Percentiles rank a stretch among this genome's conserved stretches.
phyloP scores from a whole-genome alignment of 768 basidiomycete species.

The Mycena galericulata region DNA sequence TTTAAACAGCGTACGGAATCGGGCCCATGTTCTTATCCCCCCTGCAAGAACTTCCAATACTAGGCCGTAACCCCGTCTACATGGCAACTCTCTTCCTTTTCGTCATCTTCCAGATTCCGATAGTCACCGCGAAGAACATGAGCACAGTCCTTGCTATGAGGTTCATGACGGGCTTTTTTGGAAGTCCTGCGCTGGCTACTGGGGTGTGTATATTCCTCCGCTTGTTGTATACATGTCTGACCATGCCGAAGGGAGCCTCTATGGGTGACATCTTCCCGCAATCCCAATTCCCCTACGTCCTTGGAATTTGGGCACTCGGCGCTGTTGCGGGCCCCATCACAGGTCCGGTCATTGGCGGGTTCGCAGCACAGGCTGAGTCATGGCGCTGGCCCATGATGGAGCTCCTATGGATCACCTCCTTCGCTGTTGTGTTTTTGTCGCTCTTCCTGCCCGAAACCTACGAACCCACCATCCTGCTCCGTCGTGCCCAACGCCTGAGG shows the following conservation, averaged over 20 bases:
- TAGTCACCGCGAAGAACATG: slow-evolving; percentile 45
- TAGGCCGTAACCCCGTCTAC: slow-evolving; percentile 25
- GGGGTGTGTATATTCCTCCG: slow-evolving; percentile 27
- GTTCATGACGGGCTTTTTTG: slow-evolving; percentile 49
- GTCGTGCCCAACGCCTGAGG: slow-evolving; percentile 44
- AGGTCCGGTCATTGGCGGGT: slow-evolving; percentile 21
- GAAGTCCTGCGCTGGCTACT: slow-evolving; percentile 48
- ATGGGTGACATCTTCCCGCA: slow-evolving; percentile 21
- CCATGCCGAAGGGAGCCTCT: slow-evolving; percentile 4
- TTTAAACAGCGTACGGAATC: slow-evolving; percentile 27
- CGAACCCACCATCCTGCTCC: slow-evolving; percentile 42
- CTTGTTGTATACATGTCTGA: background rate
- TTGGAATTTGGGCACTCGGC: slow-evolving; percentile 25
- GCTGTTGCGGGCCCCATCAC: slow-evolving; percentile 35
- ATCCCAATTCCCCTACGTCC: slow-evolving; percentile 15
- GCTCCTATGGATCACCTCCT: slow-evolving; percentile 24
- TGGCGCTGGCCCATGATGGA: slow-evolving; percentile 28
- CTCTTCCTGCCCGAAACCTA: slow-evolving; percentile 47
- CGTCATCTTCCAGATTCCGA: slow-evolving; percentile 49
- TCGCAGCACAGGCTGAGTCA: slow-evolving; percentile 18
- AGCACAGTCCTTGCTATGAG: slow-evolving; percentile 46
- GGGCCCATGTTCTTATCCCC: slow-evolving; percentile 45
- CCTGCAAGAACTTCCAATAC: slow-evolving; percentile 20
- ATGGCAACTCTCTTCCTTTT: slow-evolving; percentile 42
- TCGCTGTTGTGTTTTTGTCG: slow-evolving; percentile 39